phyloP scores from a whole-genome alignment of 176 grass and related monocot species.

The Leersia perrieri region DNA sequence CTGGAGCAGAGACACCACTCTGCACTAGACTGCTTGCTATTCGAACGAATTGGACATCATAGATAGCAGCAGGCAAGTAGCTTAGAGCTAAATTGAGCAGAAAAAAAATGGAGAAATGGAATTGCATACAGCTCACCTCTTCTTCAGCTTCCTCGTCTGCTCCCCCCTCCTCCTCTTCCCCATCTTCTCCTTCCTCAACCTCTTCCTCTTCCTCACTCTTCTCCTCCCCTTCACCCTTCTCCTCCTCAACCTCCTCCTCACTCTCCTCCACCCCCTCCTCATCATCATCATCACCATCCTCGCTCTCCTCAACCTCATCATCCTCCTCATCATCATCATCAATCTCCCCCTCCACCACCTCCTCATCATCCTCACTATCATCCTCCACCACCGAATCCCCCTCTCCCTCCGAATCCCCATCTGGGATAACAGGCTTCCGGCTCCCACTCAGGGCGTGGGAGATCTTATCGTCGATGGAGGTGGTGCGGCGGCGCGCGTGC shows the following conservation, averaged over 20 bases:
- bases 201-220: not conserved
- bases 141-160: conserved; percentile 19
- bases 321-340: conserved; percentile 48
- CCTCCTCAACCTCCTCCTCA: not conserved
- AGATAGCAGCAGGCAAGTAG: not conserved
- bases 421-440: conserved; percentile 33
- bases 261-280: conserved; percentile 14
- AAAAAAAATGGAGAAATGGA: not conserved
- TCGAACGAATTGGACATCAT: not conserved
- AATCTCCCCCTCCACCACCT: conserved; percentile 34
- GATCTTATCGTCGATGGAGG: conserved; percentile 84
- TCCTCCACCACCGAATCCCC: conserved; percentile 24
- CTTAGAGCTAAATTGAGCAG: not conserved
- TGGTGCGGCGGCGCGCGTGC: conserved; percentile 49
- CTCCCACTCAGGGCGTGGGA: conserved; percentile 25
- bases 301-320: conserved; percentile 45
- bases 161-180: not conserved
- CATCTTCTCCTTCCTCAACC: not conserved
- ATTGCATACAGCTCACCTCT: conserved; percentile 22
- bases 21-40: not conserved
- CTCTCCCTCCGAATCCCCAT: conserved; percentile 17
- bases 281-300: conserved; percentile 2
- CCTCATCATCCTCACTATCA: not conserved
- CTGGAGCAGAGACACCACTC: not conserved
- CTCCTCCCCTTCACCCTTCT: not conserved